These are phyloP conservation scores for Albifimbria verrucaria DNA, from an alignment of 2,329 filamentous ascomycete species.

Conservation along the genomic window DNA sequence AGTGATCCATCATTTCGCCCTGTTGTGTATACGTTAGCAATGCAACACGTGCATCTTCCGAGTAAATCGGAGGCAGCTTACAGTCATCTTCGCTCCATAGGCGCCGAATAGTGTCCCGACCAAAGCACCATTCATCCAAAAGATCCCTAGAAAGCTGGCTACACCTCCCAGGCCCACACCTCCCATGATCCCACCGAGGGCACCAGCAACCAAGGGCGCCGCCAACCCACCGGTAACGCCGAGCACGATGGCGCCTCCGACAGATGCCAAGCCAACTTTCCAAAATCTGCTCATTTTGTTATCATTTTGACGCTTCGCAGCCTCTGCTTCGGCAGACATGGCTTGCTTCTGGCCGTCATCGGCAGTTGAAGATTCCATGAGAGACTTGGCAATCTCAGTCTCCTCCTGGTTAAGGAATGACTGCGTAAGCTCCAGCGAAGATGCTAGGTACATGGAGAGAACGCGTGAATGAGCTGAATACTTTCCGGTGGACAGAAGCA, in stretches of 20 bases:
- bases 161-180: constrained; percentile 82
- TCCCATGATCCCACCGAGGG: constrained; percentile 80
- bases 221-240: constrained; percentile 90
- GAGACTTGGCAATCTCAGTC: constrained; percentile 68
- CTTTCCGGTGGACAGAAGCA: constrained; percentile 68
- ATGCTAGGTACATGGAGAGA: constrained; percentile 64
- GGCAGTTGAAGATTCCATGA: constrained; percentile 62
- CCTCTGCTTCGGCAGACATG: constrained; percentile 75
- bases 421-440: constrained; percentile 61
- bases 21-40: constrained; percentile 20
- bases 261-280: constrained; percentile 88
- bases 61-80: constrained; percentile 22
- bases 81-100: constrained; percentile 74
- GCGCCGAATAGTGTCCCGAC: constrained; percentile 88
- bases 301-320: constrained; percentile 67
- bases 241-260: constrained; percentile 86
- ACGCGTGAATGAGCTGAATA: constrained; percentile 73
- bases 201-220: constrained; percentile 81
- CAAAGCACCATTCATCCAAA: constrained; percentile 81
- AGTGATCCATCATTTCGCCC: constrained; percentile 83
- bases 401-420: constrained; percentile 66
- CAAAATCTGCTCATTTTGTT: constrained; percentile 70
- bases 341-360: constrained; percentile 34
- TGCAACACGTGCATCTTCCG: neutral
- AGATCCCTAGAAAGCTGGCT: constrained; percentile 79